Evolutionary conservation across 176 grass and related monocot genomes (phyloP).

Genomic region (Avena atlantica): DNA sequence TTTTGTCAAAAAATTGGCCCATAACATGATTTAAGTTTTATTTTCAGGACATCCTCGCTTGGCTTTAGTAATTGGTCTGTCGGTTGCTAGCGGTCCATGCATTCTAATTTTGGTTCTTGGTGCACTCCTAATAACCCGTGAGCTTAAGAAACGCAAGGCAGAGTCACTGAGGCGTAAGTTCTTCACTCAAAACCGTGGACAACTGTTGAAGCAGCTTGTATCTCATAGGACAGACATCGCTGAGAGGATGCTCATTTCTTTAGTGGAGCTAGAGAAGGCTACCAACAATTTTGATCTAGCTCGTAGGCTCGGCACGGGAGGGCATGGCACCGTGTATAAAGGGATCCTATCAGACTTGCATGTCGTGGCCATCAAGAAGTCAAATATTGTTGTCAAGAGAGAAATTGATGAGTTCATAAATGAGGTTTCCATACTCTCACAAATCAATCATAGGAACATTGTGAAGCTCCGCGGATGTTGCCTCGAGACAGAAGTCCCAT

Average conservation of each 20-base stretch:
- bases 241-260: constrained; percentile 53
- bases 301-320: constrained; percentile 39
- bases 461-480: constrained; percentile 59
- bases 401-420: constrained; percentile 67
- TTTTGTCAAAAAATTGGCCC: too few relatives aligned
- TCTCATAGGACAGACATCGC: constrained; percentile 47
- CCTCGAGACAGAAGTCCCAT: constrained; percentile 57
- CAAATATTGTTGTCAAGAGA: constrained; percentile 45
- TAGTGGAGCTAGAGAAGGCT: constrained; percentile 51
- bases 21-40: too few relatives aligned
- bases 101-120: constrained; percentile 33
- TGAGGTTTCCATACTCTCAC: constrained; percentile 57
- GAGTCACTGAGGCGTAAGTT: constrained; percentile 33
- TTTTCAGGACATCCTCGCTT: too few relatives aligned
- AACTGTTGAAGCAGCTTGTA: constrained; percentile 51
- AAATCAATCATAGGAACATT: constrained; percentile 55
- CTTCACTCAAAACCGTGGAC: constrained; percentile 54
- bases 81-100: constrained; percentile 34
- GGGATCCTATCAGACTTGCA: constrained; percentile 44
- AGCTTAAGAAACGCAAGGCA: constrained; percentile 3
- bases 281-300: constrained; percentile 21
- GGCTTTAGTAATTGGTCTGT: too few relatives aligned
- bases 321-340: constrained; percentile 54
- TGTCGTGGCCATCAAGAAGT: constrained; percentile 60
- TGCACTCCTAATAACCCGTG: constrained; percentile 5